phyloP scores from a whole-genome alignment of 2,329 filamentous ascomycete genomes.

The Ilyonectria mors-panacis region DNA sequence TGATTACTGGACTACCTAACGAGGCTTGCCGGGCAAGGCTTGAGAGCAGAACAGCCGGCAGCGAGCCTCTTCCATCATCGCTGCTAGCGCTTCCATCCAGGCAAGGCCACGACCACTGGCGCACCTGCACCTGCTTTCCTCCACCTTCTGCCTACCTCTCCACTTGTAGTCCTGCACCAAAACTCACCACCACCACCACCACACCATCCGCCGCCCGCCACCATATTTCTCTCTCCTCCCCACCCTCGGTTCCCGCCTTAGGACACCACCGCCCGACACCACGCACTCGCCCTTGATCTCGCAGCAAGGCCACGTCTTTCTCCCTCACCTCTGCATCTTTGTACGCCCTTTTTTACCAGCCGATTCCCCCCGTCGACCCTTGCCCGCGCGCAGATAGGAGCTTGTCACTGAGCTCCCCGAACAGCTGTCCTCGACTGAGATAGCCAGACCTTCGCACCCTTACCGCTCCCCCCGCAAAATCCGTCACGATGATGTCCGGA shows the following conservation, averaged over 20 bases:
- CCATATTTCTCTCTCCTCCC: slow-evolving; percentile 43
- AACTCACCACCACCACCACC: slow-evolving; percentile 46
- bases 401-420: slow-evolving; percentile 49
- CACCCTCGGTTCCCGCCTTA: slow-evolving; percentile 32
- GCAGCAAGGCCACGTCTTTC: slow-evolving; percentile 35
- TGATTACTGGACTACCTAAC: background rate
- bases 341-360: slow-evolving; percentile 29
- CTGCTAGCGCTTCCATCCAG: slow-evolving; percentile 38
- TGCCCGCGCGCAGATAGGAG: slow-evolving; percentile 36
- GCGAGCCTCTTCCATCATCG: slow-evolving; percentile 46
- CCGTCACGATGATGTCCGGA: slow-evolving; percentile 80
- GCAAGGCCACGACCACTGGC: slow-evolving; percentile 29
- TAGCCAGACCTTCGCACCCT: slow-evolving; percentile 24
- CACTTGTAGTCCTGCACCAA: slow-evolving; percentile 45
- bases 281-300: slow-evolving; percentile 21
- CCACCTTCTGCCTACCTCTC: slow-evolving; percentile 37
- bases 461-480: slow-evolving; percentile 31
- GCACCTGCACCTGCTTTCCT: slow-evolving; percentile 17
- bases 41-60: slow-evolving; percentile 6
- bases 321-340: slow-evolving; percentile 14
- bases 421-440: slow-evolving; percentile 37
- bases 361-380: slow-evolving; percentile 32
- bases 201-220: slow-evolving; percentile 43
- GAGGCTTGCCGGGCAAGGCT: slow-evolving; percentile 5
- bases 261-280: slow-evolving; percentile 19